These are phyloP conservation scores for Trichosphaerium sp. DNA, from an alignment of 78 protist genomes.

Conservation along the genomic window DNA sequence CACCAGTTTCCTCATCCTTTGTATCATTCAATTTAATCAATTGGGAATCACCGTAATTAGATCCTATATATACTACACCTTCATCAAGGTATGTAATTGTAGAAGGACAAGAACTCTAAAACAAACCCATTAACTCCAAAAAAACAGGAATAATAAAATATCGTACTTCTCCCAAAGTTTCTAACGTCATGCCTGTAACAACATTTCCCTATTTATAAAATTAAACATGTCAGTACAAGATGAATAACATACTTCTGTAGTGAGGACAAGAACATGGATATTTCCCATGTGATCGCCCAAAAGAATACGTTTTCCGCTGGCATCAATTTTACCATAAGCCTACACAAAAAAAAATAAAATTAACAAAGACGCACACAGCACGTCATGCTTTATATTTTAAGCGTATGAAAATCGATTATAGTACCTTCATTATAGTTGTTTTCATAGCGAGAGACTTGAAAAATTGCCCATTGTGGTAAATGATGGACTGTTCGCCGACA, in stretches of 20 bases:
- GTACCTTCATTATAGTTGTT: too few species aligned
- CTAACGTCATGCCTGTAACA: too few species aligned
- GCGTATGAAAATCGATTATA: neutral
- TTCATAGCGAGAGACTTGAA: neutral
- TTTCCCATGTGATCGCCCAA: slow-evolving; percentile 45
- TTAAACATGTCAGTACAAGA: too few species aligned
- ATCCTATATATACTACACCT: slow-evolving; percentile 73
- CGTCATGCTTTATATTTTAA: too few species aligned
- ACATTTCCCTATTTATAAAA: too few species aligned
- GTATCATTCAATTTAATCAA: slow-evolving; percentile 37
- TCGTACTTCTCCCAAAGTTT: too few species aligned
- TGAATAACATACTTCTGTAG: too few species aligned
- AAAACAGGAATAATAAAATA: too few species aligned
- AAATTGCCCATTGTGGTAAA: slow-evolving; percentile 40
- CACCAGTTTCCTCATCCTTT: neutral
- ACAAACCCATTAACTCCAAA: too few species aligned
- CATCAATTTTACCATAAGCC: slow-evolving; percentile 29
- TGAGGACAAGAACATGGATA: slow-evolving; percentile 14
- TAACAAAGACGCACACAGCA: too few species aligned
- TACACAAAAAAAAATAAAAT: too few species aligned
- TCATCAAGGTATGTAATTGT: slow-evolving; percentile 50
- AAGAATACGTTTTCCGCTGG: slow-evolving; percentile 22
- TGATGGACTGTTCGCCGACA: slow-evolving; percentile 62
- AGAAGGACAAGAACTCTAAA: slow-evolving; percentile 6
- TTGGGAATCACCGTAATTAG: slow-evolving; percentile 65